Conservation (phyloP, 192 early-diverging fungal genomes). For the Backusella parvicylindrica region DNA sequence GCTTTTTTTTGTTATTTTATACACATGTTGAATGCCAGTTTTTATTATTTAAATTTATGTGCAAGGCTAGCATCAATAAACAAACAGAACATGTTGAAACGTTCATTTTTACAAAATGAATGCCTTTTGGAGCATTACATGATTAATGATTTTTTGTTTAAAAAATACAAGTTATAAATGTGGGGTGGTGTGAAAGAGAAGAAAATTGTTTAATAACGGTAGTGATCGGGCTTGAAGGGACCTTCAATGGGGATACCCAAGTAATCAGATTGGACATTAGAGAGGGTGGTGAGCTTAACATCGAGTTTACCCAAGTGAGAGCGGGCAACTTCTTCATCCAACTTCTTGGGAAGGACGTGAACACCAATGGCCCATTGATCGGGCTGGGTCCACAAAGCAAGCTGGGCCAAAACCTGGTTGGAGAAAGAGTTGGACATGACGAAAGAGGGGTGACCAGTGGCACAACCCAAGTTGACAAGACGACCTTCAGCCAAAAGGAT, state of each 20-base stretch:
- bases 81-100: conserved; percentile 29
- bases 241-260: conserved; percentile 78
- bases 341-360: conserved; percentile 98
- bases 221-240: conserved; percentile 96
- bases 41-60: conserved; percentile 13
- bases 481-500: conserved; percentile 98
- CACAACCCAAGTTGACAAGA: conserved; percentile 99
- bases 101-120: conserved; percentile 13
- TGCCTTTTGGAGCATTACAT: not conserved
- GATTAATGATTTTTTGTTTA: not conserved
- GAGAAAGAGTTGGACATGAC: conserved; percentile 99
- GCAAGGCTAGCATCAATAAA: conserved; percentile 1
- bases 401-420: conserved; percentile 98
- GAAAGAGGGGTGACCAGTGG: conserved; percentile 97
- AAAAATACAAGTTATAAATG: conserved; percentile 3
- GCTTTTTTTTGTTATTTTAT: not conserved
- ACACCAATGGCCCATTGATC: conserved; percentile 89
- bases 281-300: conserved; percentile 90
- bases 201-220: conserved; percentile 75
- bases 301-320: conserved; percentile 94
- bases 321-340: conserved; percentile 98
- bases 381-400: conserved; percentile 95
- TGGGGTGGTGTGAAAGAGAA: not conserved
- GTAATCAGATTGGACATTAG: conserved; percentile 65
- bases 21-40: conserved; percentile 23